phyloP scores from a whole-genome alignment of 441 rosid species.

The Mallotus repandus region DNA sequence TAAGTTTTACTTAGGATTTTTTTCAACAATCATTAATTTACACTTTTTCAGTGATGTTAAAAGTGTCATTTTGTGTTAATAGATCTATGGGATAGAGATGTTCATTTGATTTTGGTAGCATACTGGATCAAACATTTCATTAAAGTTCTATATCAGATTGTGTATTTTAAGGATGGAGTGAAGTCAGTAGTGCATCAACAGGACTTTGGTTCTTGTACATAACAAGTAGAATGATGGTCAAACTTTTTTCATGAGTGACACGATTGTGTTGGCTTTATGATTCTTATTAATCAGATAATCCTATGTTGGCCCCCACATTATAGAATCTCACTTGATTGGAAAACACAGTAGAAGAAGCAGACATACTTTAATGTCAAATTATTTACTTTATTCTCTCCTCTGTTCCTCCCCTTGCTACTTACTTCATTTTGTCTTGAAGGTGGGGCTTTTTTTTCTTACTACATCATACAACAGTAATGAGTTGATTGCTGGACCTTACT shows the following conservation, averaged over 20 bases:
- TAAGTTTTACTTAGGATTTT: background rate
- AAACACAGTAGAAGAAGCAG: background rate
- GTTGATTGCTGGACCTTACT: background rate
- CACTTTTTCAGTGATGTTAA: background rate
- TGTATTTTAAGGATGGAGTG: background rate
- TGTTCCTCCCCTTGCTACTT: background rate
- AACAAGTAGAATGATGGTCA: background rate
- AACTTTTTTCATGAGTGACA: background rate
- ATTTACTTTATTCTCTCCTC: too few relatives aligned
- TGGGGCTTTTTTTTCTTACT: background rate
- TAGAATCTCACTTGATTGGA: background rate
- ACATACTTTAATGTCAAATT: background rate
- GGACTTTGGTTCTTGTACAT: background rate
- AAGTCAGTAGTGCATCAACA: background rate
- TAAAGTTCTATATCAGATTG: background rate
- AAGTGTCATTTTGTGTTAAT: background rate
- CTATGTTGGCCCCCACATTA: background rate
- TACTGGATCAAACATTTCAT: background rate
- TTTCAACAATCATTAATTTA: background rate
- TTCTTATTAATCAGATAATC: background rate
- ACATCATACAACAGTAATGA: background rate
- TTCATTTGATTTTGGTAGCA: constrained; percentile 2
- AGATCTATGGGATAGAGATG: background rate
- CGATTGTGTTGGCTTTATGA: background rate
- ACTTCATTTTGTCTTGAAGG: background rate